A percentile compares a stretch with the other conserved stretches of the same genome.
Conservation (phyloP, 2,329 filamentous ascomycete genomes). For the Colletotrichum endophyticum region DNA sequence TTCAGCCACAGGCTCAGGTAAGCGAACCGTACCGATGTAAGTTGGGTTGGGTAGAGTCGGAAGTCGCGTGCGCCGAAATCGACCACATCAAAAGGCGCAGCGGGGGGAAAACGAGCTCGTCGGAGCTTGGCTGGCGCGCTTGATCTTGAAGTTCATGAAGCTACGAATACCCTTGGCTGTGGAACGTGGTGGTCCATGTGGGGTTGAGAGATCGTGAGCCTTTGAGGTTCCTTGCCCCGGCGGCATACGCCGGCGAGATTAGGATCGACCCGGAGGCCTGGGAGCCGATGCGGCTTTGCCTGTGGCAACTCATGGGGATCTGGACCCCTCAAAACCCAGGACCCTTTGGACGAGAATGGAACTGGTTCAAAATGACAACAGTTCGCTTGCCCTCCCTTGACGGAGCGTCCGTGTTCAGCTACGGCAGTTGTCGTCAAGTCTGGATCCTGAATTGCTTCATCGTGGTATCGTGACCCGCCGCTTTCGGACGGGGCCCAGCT, state of each 20-base stretch:
- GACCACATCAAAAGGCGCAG: not conserved
- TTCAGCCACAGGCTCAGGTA: conserved; percentile 15
- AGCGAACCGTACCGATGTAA: not conserved
- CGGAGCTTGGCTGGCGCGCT: not conserved
- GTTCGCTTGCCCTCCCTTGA: not conserved
- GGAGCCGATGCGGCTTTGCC: not conserved
- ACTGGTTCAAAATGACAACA: not conserved
- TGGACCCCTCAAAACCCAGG: not conserved
- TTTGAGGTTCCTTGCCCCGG: not conserved
- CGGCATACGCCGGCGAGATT: conserved; percentile 1
- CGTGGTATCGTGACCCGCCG: not conserved
- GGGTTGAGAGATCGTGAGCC: not conserved
- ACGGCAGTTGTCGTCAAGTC: not conserved
- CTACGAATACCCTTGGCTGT: not conserved
- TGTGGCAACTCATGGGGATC: not conserved
- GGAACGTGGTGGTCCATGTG: not conserved
- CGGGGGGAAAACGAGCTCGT: not conserved
- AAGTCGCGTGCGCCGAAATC: not conserved
- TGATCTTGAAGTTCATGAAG: not conserved
- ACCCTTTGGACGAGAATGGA: not conserved
- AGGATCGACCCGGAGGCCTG: not conserved
- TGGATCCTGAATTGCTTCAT: not conserved
- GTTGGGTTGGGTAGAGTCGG: not conserved
- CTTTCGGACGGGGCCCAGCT: not conserved
- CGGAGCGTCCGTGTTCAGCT: not conserved